Conservation (phyloP, 352 stramenopile species). For the Pythium angustatum region DNA sequence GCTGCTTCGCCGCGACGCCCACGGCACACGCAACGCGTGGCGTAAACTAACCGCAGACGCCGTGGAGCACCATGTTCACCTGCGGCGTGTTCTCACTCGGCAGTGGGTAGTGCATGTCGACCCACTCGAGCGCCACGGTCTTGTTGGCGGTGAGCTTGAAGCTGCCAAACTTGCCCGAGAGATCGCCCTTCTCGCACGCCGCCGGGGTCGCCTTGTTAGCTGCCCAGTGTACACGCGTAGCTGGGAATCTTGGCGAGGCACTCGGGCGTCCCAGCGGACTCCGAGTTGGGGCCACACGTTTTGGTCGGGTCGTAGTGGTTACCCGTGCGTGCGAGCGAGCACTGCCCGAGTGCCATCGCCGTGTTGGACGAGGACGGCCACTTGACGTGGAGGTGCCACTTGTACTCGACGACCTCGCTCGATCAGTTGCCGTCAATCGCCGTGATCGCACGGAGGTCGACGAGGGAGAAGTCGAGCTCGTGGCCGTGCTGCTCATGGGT, state of each 20-base stretch:
- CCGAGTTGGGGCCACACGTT: constrained; percentile 28
- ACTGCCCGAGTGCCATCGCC: constrained; percentile 5
- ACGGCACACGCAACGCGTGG: constrained; percentile 24
- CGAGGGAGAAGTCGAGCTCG: too few species aligned
- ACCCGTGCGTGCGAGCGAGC: constrained; percentile 17
- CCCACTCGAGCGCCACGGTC: constrained; percentile 1
- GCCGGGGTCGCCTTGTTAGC: constrained; percentile 8
- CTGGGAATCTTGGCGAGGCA: constrained; percentile 5
- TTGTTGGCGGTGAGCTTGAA: constrained; percentile 23
- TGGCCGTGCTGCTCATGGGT: too few species aligned
- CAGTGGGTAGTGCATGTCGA: constrained; percentile 11
- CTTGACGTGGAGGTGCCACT: constrained; percentile 29
- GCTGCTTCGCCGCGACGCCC: too few species aligned
- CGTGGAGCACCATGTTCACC: constrained; percentile 33
- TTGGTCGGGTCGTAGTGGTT: constrained; percentile 33
- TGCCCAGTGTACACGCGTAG: constrained; percentile 24
- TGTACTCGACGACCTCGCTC: constrained; percentile 21
- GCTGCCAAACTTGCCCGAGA: constrained; percentile 30
- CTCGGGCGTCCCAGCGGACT: constrained; percentile 15
- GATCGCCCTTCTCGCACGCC: constrained; percentile 29
- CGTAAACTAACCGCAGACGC: constrained; percentile 21
- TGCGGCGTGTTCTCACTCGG: neutral
- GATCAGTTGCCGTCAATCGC: constrained; percentile 33
- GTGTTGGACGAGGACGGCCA: constrained; percentile 13
- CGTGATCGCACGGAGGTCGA: too few species aligned